These are phyloP conservation scores for Termitomyces eurrhizus DNA, from an alignment of 768 basidiomycete genomes.

Conservation along the genomic window DNA sequence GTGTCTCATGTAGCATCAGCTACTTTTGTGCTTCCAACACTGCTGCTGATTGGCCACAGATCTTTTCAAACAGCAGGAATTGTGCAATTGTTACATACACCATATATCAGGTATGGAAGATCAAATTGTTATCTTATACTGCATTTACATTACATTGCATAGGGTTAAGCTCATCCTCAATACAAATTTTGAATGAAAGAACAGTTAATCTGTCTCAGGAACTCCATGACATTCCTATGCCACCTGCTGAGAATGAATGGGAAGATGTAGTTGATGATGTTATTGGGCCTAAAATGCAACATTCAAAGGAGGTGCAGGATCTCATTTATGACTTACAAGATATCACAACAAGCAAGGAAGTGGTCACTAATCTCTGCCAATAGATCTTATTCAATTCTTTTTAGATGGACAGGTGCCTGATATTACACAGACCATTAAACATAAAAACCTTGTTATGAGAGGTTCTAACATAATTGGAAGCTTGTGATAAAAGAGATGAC, in stretches of 20 bases:
- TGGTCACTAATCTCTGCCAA: background rate
- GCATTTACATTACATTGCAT: background rate
- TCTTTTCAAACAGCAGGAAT: background rate
- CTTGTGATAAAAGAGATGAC: background rate
- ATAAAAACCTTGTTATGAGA: background rate
- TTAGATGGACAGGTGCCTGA: background rate
- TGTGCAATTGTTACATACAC: background rate
- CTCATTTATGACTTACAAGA: background rate
- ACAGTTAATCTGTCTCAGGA: background rate
- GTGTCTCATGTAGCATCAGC: background rate
- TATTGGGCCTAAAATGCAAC: background rate
- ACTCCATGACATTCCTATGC: background rate
- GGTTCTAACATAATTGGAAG: background rate
- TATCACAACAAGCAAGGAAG: background rate
- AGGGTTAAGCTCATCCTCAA: background rate
- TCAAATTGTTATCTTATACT: background rate
- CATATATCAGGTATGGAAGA: background rate
- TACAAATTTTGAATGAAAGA: background rate
- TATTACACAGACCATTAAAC: background rate
- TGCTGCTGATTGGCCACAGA: background rate
- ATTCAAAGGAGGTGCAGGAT: background rate
- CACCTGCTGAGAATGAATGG: background rate
- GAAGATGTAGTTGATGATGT: background rate
- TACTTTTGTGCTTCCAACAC: background rate
- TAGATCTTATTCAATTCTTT: background rate